Base-by-base conservation (phyloP, 345 rosid genomes). In the Carallia brachiata region DNA sequence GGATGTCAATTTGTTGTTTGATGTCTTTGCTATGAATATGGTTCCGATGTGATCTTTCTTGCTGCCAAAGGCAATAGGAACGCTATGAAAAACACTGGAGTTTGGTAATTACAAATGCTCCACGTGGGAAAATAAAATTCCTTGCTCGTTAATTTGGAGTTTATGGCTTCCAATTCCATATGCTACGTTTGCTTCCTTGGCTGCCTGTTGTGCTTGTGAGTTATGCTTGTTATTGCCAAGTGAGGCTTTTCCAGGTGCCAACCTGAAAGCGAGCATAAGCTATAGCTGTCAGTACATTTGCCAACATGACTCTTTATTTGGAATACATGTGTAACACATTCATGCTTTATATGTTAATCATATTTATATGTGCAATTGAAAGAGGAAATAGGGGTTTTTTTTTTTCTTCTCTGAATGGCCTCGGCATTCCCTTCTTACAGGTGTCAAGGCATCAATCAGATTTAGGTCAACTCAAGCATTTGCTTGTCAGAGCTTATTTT, bases 381-480 rank as follows among this genome's bases (percentile, higher is more conserved):
- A 19, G 28, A 55, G 16, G 12, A 30, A 27, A 10, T 56, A 3
- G 27, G n/a, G n/a, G 34, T 27, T 9, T 56, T 56, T 23, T 9
- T 19, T 23, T 68, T 64, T 56, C 37, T 68, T 28, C 27, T 37
- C 23, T 18, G 9, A 32, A 7, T 7, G 4, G 55, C 31, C 48
- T 72, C 44, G 1, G 3, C 67, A 9, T 34, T 32, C 19, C 65
- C 59, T 61, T 62, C 52, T 52, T 34, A 56, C 83, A 90, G 98
- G 90, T 78, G 73, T 71, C 89, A 56, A 79, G 80, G 62, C 83
- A 83, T 67, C 87, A 76, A 66, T 79, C 78, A 17, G 86, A 84
- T 70, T 70, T 80, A 67, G 77, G 75, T 53, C 80, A 77, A n/a
- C 74, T 78, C 31, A 81, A 67, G 70, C 77, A 70, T 75, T 79